Conservation (phyloP, 1,284 basidiomycete genomes). For the Trametes hirsuta region DNA sequence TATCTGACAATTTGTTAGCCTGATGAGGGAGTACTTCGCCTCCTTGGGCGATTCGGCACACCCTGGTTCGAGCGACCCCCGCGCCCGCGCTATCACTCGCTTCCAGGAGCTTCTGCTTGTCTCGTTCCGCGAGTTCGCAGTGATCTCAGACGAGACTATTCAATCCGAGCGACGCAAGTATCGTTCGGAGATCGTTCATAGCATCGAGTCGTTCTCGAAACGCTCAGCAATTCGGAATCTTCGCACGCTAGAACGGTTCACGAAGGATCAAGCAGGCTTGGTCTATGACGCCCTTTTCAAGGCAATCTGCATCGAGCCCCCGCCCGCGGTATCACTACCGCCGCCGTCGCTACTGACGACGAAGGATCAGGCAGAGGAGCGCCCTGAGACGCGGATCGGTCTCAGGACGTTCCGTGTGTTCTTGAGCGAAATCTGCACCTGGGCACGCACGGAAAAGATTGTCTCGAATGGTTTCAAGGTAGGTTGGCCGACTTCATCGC, state of each 20-base stretch:
- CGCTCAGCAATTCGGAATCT: constrained; percentile 94
- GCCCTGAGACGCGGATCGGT: constrained; percentile 89
- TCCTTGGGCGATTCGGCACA: constrained; percentile 95
- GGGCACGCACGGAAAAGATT: constrained; percentile 95
- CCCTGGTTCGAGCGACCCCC: constrained; percentile 86
- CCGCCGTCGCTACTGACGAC: constrained; percentile 56
- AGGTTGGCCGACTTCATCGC: constrained; percentile 26
- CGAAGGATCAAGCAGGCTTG: constrained; percentile 87
- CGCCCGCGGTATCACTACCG: constrained; percentile 50
- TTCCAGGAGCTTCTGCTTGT: constrained; percentile 98
- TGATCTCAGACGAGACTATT: constrained; percentile 97
- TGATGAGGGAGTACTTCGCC: constrained; percentile 94
- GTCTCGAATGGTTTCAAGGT: constrained; percentile 92
- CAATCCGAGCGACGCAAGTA: constrained; percentile 85
- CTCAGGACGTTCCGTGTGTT: constrained; percentile 89
- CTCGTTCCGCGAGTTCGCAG: constrained; percentile 96
- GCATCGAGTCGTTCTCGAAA: constrained; percentile 95
- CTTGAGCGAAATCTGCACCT: constrained; percentile 91
- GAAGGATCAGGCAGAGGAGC: constrained; percentile 67
- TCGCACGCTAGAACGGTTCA: constrained; percentile 79
- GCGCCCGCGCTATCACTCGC: constrained; percentile 92
- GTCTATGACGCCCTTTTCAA: constrained; percentile 92
- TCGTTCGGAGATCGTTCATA: constrained; percentile 89
- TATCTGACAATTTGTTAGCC: constrained; percentile 44
- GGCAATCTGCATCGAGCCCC: constrained; percentile 81